These are phyloP conservation scores for Phalaenopsis hybrid DNA, from an alignment of 116 monocot genomes.

Conservation along the genomic window DNA sequence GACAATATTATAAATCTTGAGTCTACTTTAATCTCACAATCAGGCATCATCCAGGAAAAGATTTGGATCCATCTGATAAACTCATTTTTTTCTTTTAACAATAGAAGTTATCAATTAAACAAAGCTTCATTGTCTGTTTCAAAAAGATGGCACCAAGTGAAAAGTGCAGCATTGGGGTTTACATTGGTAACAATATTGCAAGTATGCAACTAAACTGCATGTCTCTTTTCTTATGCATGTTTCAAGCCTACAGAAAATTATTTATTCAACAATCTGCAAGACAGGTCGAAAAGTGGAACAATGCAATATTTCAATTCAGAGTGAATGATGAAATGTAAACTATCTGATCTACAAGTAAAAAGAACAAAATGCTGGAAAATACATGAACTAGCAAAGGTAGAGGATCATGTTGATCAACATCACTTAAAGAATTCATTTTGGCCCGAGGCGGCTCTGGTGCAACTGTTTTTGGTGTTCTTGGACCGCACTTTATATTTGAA, in stretches of 20 bases:
- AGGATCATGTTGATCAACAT: constrained; percentile 14
- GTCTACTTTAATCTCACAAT: too few species aligned
- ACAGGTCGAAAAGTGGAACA: neutral
- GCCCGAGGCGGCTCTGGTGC: constrained; percentile 39
- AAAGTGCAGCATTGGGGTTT: neutral
- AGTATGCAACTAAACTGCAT: neutral
- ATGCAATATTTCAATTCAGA: neutral
- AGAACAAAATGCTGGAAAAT: neutral
- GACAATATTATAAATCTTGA: too few species aligned
- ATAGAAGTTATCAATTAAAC: neutral
- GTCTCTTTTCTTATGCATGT: neutral
- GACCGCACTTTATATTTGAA: constrained; percentile 21
- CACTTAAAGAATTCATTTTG: constrained; percentile 21
- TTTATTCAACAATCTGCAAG: neutral
- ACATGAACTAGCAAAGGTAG: constrained; percentile 26
- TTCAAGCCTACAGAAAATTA: neutral
- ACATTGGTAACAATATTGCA: neutral
- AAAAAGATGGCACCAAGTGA: neutral
- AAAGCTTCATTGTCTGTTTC: neutral
- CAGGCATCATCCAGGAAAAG: too few species aligned
- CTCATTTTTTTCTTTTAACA: neutral
- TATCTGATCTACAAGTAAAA: neutral
- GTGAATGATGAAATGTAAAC: neutral
- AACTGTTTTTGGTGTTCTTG: constrained; percentile 57
- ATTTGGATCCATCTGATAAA: neutral